Percentiles rank a stretch among this genome's conserved stretches.
phyloP scores from a whole-genome alignment of 2,329 filamentous ascomycete genomes.

The Mycocentrospora acerina region DNA sequence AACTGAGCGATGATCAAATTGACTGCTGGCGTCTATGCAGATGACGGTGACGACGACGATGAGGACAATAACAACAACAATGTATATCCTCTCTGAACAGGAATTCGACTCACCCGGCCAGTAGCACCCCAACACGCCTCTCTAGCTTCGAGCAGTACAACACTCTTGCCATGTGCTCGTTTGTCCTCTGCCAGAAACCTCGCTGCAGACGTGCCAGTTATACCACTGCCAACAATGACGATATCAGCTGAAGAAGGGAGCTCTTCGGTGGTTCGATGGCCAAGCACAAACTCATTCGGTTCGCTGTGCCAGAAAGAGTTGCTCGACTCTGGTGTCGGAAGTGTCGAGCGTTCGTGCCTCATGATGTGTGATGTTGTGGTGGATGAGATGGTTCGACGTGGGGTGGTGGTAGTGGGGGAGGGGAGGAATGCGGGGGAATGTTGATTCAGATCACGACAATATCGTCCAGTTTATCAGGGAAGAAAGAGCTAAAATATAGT shows the following conservation, averaged over 20 bases:
- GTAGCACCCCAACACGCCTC: conserved; percentile 84
- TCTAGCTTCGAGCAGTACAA: conserved; percentile 74
- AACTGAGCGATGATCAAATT: conserved; percentile 4
- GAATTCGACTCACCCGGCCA: conserved; percentile 63
- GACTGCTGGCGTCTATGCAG: too few species aligned
- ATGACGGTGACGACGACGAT: too few species aligned
- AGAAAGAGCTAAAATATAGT: not conserved
- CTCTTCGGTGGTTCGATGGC: conserved; percentile 66
- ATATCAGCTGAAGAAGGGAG: conserved; percentile 67
- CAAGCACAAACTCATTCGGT: conserved; percentile 63
- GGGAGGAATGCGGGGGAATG: not conserved
- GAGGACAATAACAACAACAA: too few species aligned
- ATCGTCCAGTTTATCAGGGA: not conserved
- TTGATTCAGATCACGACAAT: not conserved
- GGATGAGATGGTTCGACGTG: not conserved
- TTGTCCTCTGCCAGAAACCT: conserved; percentile 57
- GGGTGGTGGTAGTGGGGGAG: conserved; percentile 1
- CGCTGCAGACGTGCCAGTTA: conserved; percentile 73
- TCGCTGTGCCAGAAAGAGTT: conserved; percentile 73
- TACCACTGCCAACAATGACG: conserved; percentile 73
- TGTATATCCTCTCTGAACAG: not conserved
- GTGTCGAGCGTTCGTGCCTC: conserved; percentile 38
- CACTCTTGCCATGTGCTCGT: conserved; percentile 48
- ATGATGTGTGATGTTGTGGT: conserved; percentile 22
- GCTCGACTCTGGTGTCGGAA: conserved; percentile 64